A percentile compares a stretch with the other conserved stretches of the same genome.
Conservation (phyloP, 2,329 filamentous ascomycete genomes). For the Cytospora paraplurivora region DNA sequence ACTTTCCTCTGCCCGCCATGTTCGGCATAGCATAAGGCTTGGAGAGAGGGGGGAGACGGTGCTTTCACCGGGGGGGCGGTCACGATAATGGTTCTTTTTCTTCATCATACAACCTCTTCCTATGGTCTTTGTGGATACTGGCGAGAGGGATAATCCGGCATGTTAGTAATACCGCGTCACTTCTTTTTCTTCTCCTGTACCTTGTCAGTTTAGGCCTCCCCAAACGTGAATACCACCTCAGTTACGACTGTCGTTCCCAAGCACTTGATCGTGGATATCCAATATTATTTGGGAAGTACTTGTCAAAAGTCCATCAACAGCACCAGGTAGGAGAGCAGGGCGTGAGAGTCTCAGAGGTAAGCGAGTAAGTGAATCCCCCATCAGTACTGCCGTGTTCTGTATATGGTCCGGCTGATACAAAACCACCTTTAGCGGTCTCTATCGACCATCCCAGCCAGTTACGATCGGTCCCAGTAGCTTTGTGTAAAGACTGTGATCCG, state of each 20-base stretch:
- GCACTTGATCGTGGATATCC: not conserved
- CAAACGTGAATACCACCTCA: conserved; percentile 28
- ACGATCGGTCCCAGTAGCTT: too few species aligned
- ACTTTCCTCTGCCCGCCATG: conserved; percentile 20
- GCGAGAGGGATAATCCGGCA: conserved; percentile 29
- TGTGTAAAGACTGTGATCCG: not conserved
- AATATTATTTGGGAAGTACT: too few species aligned
- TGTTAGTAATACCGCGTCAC: conserved; percentile 30
- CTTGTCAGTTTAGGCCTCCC: conserved; percentile 28
- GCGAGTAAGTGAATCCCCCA: not conserved
- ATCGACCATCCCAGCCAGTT: not conserved
- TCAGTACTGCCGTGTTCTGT: not conserved
- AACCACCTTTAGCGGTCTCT: not conserved
- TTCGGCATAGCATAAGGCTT: conserved; percentile 10
- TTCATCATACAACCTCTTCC: conserved; percentile 30
- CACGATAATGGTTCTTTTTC: conserved; percentile 35
- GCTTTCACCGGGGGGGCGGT: conserved; percentile 21
- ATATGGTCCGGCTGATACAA: not conserved
- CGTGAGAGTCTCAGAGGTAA: not conserved
- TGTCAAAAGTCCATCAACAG: not conserved
- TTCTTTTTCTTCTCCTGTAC: conserved; percentile 28
- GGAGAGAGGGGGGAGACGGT: conserved; percentile 3
- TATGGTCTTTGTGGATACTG: conserved; percentile 28
- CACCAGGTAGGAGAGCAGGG: not conserved
- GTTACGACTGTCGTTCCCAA: conserved; percentile 4